These are phyloP conservation scores for Diplodia scrobiculata DNA, from an alignment of 2,329 filamentous ascomycete genomes.

Conservation along the genomic window DNA sequence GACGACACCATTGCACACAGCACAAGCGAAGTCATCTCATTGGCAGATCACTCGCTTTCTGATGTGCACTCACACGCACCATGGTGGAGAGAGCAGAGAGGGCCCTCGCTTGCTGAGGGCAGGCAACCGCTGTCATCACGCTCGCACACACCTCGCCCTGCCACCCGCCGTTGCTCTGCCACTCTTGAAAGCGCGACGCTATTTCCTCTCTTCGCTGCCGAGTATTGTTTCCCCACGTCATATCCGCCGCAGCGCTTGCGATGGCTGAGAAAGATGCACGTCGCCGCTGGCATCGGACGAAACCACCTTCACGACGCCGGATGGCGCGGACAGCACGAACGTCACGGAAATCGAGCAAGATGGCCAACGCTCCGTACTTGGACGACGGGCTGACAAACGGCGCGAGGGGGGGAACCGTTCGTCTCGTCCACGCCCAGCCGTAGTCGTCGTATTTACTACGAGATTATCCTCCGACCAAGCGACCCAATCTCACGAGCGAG, in stretches of 20 bases:
- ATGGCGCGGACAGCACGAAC: background rate
- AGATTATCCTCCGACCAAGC: background rate
- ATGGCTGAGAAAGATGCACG: background rate
- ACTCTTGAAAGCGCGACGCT: background rate
- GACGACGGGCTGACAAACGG: background rate
- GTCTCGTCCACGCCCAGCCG: background rate
- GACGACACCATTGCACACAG: background rate
- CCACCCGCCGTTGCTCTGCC: background rate
- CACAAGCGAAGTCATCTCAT: background rate
- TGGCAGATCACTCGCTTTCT: background rate
- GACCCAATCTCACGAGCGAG: background rate
- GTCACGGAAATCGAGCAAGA: background rate
- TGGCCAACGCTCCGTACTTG: background rate
- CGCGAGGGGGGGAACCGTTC: background rate
- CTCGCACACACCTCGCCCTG: background rate
- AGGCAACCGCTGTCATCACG: background rate
- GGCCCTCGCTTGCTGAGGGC: background rate
- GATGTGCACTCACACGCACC: background rate
- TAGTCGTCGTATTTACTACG: background rate
- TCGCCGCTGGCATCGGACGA: background rate
- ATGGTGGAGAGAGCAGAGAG: conserved; percentile 20
- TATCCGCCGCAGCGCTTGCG: background rate
- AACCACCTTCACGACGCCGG: background rate
- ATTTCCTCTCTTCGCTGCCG: background rate
- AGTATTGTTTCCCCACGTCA: background rate